Evolutionary conservation across 768 basidiomycete genomes (phyloP).

Genomic region (Pleurotus eryngii): DNA sequence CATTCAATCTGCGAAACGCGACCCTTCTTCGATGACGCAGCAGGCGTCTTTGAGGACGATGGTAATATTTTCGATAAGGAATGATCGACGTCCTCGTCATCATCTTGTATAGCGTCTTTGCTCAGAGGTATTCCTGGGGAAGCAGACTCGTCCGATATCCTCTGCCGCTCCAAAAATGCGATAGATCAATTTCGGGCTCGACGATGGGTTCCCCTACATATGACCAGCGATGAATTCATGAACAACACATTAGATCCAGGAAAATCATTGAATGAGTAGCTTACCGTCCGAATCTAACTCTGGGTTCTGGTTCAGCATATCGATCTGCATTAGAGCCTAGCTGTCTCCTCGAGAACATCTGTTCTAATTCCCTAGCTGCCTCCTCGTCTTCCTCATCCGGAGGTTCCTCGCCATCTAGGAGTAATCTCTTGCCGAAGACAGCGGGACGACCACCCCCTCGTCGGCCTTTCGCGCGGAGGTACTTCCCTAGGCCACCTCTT

Average conservation of each 20-base stretch:
- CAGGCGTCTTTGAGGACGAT: constrained; percentile 12
- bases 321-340: constrained; percentile 72
- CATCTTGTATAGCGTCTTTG: constrained; percentile 18
- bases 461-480: constrained; percentile 66
- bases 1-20: constrained; percentile 63
- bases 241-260: neutral
- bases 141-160: constrained; percentile 33
- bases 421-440: constrained; percentile 56
- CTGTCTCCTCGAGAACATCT: constrained; percentile 54
- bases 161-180: constrained; percentile 64
- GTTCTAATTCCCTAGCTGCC: constrained; percentile 41
- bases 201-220: constrained; percentile 55
- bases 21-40: constrained; percentile 48
- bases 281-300: constrained; percentile 71
- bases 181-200: constrained; percentile 74
- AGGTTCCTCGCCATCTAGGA: constrained; percentile 56
- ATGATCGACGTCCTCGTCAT: constrained; percentile 54
- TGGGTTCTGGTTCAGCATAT: constrained; percentile 67
- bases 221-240: neutral
- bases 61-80: constrained; percentile 52
- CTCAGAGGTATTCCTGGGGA: constrained; percentile 11
- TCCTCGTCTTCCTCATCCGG: constrained; percentile 43
- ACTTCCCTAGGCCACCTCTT: constrained; percentile 71
- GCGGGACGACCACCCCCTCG: constrained; percentile 60
- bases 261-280: constrained; percentile 8